Evolutionary conservation across 768 basidiomycete genomes (phyloP), one percentile per base, ranked within the genome.

Genomic region (Galerina marginata): DNA sequence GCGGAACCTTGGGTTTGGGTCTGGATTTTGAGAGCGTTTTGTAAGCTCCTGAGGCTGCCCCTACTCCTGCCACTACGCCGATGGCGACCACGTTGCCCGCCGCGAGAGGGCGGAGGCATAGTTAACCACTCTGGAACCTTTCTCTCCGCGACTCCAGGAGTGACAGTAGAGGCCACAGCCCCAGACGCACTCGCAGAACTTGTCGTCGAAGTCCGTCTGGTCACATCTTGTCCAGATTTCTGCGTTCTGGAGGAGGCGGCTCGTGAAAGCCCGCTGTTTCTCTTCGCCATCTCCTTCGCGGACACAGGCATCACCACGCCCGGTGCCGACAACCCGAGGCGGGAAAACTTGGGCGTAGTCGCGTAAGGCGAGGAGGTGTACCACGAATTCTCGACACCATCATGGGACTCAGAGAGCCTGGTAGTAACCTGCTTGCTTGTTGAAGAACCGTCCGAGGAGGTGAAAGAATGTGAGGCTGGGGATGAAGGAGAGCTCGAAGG

Each of bases 301-400:
- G 76, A 71, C 2, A 81, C 61, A n/a, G 81, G 82, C 39, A 83
- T 69, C 7, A 82, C 73, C 14, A 82, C 76, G 15, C 66, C 61
- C 2, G 75, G 58, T 2, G 71, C 62, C 2, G 71, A 60, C 9
- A 82, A 65, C 12, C 76, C 71, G 37, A 79, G 69, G 4, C 80
- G 73, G 36, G 75, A 71, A 65, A 83, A 83, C 25, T 72, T 73
- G 4, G 82, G 82, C 1, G 74, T 79, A 6, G 63, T 66, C 6
- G 67, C 71, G 60, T 76, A 80, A 0, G 33, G 71, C 37, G n/a
- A 76, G 67, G 54, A 52, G 4, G 60, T 61, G 50, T 79, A 69
- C 80, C 80, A 81, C 2, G 70, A 70, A 54, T 75, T 71, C 16
- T 75, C 68, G 38, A 58, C 54, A n/a, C 56, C 37, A n/a, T 37